Evolutionary conservation across 257 asterid species (phyloP).

Genomic region (Eustoma russellianum): DNA sequence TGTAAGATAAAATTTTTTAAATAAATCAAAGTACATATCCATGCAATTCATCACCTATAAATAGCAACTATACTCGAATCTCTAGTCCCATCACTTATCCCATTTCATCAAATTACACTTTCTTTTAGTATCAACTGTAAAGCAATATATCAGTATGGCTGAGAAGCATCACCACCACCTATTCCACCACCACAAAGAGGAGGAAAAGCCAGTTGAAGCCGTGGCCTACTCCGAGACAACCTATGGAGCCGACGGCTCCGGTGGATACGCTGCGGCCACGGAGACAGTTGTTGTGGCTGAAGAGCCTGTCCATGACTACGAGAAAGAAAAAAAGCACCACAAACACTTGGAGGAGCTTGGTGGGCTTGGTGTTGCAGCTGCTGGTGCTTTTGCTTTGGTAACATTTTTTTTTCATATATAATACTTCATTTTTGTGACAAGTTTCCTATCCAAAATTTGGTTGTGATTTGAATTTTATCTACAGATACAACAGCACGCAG

Average conservation of each 20-base stretch:
- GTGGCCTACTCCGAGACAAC: conserved; percentile 14
- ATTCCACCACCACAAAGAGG: conserved; percentile 43
- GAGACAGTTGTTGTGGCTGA: conserved; percentile 3
- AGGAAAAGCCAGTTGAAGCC: conserved; percentile 14
- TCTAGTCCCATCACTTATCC: no score
- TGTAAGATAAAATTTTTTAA: no score
- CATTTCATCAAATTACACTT: no score
- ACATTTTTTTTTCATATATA: no score
- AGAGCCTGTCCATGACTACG: conserved; percentile 12
- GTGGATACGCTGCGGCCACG: conserved; percentile 8
- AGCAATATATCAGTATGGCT: conserved; percentile 14
- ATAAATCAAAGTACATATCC: no score
- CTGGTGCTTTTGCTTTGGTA: conserved; percentile 66
- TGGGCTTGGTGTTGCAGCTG: conserved; percentile 37
- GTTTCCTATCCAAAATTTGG: no score
- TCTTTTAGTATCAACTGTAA: no score
- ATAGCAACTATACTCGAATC: not conserved
- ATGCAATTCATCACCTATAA: not conserved
- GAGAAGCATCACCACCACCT: conserved; percentile 36
- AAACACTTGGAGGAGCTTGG: conserved; percentile 47
- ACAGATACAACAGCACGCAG: no score
- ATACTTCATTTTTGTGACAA: no score
- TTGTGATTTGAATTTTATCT: no score
- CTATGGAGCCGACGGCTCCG: conserved; percentile 6
- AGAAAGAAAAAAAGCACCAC: conserved; percentile 50